phyloP scores from a whole-genome alignment of 2,329 filamentous ascomycete genomes.

The Colletotrichum musae region DNA sequence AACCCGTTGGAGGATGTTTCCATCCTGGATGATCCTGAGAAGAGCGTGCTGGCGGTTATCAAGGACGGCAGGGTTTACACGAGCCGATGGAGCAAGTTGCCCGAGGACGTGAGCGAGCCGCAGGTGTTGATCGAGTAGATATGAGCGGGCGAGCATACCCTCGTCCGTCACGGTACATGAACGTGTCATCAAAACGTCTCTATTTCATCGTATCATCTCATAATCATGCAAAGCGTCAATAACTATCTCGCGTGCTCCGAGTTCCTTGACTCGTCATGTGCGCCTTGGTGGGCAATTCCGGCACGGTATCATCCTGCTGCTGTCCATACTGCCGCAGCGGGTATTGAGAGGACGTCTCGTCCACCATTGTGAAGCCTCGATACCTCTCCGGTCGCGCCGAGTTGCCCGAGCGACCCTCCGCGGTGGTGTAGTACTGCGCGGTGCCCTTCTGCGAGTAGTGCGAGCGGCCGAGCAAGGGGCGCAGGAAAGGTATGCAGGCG shows the following conservation, averaged over 20 bases:
- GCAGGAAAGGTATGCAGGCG: conserved; percentile 57
- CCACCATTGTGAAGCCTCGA: conserved; percentile 21
- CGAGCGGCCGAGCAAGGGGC: conserved; percentile 52
- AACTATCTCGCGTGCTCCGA: not conserved
- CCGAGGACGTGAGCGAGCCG: conserved; percentile 41
- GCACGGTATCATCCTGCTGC: not conserved
- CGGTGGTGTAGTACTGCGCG: conserved; percentile 30
- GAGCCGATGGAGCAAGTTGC: conserved; percentile 47
- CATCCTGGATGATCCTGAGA: conserved; percentile 63
- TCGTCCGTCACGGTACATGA: too few species aligned
- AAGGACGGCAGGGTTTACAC: conserved; percentile 65
- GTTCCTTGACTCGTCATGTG: not conserved
- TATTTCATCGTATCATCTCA: too few species aligned
- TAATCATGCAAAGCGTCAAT: not conserved
- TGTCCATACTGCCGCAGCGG: conserved; percentile 4
- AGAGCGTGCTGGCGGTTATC: conserved; percentile 64
- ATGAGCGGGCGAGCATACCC: not conserved
- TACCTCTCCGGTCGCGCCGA: not conserved
- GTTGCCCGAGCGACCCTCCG: not conserved
- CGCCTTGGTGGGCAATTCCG: conserved; percentile 4
- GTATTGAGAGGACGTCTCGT: not conserved
- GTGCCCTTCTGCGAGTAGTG: conserved; percentile 36
- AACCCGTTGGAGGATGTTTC: conserved; percentile 71
- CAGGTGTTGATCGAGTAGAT: conserved; percentile 22
- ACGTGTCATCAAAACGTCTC: too few species aligned